These are phyloP conservation scores for Xylaria sp. DNA, from an alignment of 2,329 filamentous ascomycete genomes.

Conservation along the genomic window DNA sequence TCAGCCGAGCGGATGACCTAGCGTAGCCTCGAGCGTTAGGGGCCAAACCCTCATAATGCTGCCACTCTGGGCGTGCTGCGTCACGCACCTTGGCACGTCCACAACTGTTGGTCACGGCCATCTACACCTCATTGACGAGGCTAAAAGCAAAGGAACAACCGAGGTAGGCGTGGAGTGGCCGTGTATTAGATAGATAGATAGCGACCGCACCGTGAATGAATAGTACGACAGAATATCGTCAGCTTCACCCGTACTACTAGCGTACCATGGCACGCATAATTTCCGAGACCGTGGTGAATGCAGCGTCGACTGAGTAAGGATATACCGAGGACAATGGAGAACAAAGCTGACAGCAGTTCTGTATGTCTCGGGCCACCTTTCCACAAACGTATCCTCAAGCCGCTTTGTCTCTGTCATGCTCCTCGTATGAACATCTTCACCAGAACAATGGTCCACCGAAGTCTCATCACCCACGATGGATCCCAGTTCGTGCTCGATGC, in stretches of 20 bases:
- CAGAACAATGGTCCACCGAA: slow-evolving; percentile 14
- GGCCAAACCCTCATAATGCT: slow-evolving; percentile 1
- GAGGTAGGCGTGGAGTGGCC: neutral
- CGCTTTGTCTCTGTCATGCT: neutral
- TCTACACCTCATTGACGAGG: slow-evolving; percentile 21
- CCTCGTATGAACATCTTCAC: neutral
- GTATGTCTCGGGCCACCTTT: slow-evolving; percentile 8
- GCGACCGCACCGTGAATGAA: slow-evolving; percentile 3
- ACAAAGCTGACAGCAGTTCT: neutral
- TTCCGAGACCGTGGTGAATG: neutral
- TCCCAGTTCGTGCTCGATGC: slow-evolving; percentile 4
- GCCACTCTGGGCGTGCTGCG: neutral
- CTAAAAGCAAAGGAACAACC: slow-evolving; percentile 11
- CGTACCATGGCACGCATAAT: neutral
- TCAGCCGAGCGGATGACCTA: slow-evolving; percentile 6
- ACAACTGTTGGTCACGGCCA: slow-evolving; percentile 7
- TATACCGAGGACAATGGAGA: neutral
- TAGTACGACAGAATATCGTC: neutral
- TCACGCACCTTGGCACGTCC: slow-evolving; percentile 14
- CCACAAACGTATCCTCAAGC: slow-evolving; percentile 15
- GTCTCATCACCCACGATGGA: slow-evolving; percentile 6
- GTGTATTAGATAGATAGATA: neutral
- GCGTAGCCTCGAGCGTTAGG: slow-evolving; percentile 5
- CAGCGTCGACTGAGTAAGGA: neutral
- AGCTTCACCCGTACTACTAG: neutral